Evolutionary conservation across 352 stramenopile species (phyloP), one percentile per base, ranked within the genome.

Genomic region (Globisporangium paroecandrum): DNA sequence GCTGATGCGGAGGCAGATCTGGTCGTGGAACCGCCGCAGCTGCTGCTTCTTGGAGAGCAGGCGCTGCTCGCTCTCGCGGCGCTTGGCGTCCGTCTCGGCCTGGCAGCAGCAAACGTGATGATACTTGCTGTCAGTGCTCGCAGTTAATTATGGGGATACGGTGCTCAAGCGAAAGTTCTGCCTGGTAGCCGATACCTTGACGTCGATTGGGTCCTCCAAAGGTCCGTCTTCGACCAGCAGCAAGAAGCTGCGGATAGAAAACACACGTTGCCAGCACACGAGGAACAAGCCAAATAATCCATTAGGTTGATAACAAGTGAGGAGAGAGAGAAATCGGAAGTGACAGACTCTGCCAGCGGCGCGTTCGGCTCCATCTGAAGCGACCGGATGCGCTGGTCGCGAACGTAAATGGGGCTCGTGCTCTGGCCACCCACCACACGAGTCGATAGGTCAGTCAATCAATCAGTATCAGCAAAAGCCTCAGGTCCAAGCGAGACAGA

Each of bases 1-100:
- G 25, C 74, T 83, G 34, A 91, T 82, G 5, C 81, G 78, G 27
- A 74, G 55, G 66, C 83, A 91, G 25, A 87, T 84, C 59, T 89
- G 80, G 15, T 80, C 77, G 54, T 87, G 82, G 59, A 91, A 91
- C 25, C 74, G 72, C 32, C 77, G 79, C 51, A 91, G 64, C 46
- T 87, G 64, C 53, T 77, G 73, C 15, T 77, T 75, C 54, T 83
- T 77, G 3, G 58, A n/a, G 22, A 53, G 71, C 25, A 82, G 43
- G 1, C 81, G 80, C 29, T 61, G 53, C 68, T 77, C 65, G 10
- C 69, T 76, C 47, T 81, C 74, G 3, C 70, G 57, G 20, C 76
- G 76, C 68, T 75, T 75, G 1, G 65, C 69, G 58, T 82, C 73
- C 13, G 76, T 74, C 41, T 81, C 74, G n/a, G 54, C 54, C 78